phyloP scores from a whole-genome alignment of 2,329 filamentous ascomycete species.

The Cladosporium austrohemisphaericum region DNA sequence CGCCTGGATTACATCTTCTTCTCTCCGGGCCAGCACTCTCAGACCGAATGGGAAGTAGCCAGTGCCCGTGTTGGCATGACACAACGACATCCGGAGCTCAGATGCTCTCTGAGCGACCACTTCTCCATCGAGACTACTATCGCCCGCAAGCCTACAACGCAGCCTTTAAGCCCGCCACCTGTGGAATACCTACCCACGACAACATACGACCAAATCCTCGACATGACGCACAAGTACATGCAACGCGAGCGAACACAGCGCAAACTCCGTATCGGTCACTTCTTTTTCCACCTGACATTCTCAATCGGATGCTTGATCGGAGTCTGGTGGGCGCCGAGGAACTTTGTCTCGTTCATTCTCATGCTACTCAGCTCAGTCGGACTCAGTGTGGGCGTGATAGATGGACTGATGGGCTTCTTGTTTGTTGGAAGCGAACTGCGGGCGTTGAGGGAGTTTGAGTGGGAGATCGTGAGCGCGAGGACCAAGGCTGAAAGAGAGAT shows the following conservation, averaged over 20 bases:
- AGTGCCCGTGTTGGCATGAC: conserved; percentile 73
- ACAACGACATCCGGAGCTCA: conserved; percentile 72
- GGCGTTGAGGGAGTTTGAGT: conserved; percentile 84
- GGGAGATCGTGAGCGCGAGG: conserved; percentile 75
- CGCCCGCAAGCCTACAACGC: conserved; percentile 34
- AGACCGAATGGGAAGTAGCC: conserved; percentile 62
- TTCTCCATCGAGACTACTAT: conserved; percentile 86
- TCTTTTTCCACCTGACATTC: conserved; percentile 62
- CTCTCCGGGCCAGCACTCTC: conserved; percentile 33
- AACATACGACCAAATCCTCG: conserved; percentile 68
- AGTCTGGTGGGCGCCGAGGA: conserved; percentile 78
- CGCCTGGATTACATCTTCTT: conserved; percentile 94
- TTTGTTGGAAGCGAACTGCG: conserved; percentile 84
- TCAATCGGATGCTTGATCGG: conserved; percentile 72
- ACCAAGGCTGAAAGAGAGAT: conserved; percentile 23
- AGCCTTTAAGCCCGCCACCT: background rate
- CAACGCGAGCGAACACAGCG: conserved; percentile 69
- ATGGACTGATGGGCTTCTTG: conserved; percentile 79
- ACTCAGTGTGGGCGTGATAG: conserved; percentile 70
- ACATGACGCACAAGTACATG: conserved; percentile 65
- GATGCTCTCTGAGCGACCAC: conserved; percentile 89
- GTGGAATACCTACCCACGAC: conserved; percentile 17
- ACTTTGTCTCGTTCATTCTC: conserved; percentile 75
- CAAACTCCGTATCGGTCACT: conserved; percentile 69
- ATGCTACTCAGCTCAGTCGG: conserved; percentile 75